Evolutionary conservation across 1,139 yeast genomes (phyloP), one percentile per base, ranked within the genome.

Genomic region (Yamadazyma membranifaciens): DNA sequence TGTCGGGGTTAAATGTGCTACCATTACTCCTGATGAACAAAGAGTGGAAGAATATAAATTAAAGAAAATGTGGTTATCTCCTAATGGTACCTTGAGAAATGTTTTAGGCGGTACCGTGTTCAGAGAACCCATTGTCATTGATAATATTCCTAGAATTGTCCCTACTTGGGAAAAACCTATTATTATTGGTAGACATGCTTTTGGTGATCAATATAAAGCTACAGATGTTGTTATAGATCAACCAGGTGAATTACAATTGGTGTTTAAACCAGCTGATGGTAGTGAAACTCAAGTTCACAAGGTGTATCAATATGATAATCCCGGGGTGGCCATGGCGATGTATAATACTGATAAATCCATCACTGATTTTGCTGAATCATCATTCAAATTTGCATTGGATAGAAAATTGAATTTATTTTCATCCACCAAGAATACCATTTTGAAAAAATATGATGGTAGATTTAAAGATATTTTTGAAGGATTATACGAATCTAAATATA

Each of bases 11-110:
- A 91, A 91, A 72, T 91, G 98, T 71, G 98, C 98, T 39, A 91
- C 98, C 43, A 91, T 91, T 63, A 91, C 98, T n/a, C 98, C 98
- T 7, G 98, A 91, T 63, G 98, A 91, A 71, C 91, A 86, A 33
- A 81, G 98, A 56, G 97, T 91, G 41, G 69, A 87, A 65, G 98
- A 91, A 68, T 91, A 88, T 64, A 70, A 76, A 47, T 78, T 91
- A 65, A 89, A 89, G 69, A 84, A 89, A 66, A 91, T 91, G 98
- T 91, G 97, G 97, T 77, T 86, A 43, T 87, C 96, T 17, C 98
- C 98, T 51, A 91, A 91, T 66, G 98, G 98, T 52, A 91, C 98
- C 36, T 87, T 91, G 62, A 81, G 98, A 67, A 91, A 91, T 69
- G 84, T 91, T 51, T 75, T 91, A 50, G 96, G 96, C 38, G 98